Base-by-base conservation (phyloP, 257 asterid genomes). In the Avicennia marina region DNA sequence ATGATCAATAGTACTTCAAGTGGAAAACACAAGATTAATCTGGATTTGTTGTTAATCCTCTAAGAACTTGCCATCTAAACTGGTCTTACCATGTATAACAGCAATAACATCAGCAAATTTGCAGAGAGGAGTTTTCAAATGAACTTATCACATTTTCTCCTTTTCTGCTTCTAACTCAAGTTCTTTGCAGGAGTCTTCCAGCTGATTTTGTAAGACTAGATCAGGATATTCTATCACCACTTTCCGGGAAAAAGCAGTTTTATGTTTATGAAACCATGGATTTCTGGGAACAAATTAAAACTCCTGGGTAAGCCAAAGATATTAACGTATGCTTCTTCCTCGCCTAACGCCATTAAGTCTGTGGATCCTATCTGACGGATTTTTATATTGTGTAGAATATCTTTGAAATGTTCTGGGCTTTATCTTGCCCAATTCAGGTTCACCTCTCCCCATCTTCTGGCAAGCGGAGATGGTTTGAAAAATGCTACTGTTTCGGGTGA, bases 251-350 rank as follows among this genome's bases (percentile, higher is more conserved):
- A 80, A 85, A 83, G 80, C 68, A 82, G 56, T 64, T 85, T 45
- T 89, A 69, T 65, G 79, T 86, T 4, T 78, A 85, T 9, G 85
- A 85, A 81, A 85, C 93, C 27, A 70, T 67, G 47, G 95, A 82
- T 66, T 89, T 85, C 62, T 89, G 96, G 96, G 95, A 89, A 72
- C 96, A 89, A 66, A 89, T 89, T 76, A 89, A 85, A 66, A 83
- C 87, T 17, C 95, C 95, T 40, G 95, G 88, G 96, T 88, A 72
- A 31, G 11, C 29, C 24, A 34, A 36, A 53, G 24, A 17, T 54
- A n/a, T 64, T 38, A 26, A 44, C 32, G 1, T 21, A 22, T 20
- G 1, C 40, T 45, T 39, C 42, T 62, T 63, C 12, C 50, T 64
- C 44, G 36, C n/a, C n/a, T n/a, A n/a, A 34, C 58, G 33, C 18